Base-by-base conservation (phyloP, 2,329 filamentous ascomycete genomes). In the Orbilia oligospora region DNA sequence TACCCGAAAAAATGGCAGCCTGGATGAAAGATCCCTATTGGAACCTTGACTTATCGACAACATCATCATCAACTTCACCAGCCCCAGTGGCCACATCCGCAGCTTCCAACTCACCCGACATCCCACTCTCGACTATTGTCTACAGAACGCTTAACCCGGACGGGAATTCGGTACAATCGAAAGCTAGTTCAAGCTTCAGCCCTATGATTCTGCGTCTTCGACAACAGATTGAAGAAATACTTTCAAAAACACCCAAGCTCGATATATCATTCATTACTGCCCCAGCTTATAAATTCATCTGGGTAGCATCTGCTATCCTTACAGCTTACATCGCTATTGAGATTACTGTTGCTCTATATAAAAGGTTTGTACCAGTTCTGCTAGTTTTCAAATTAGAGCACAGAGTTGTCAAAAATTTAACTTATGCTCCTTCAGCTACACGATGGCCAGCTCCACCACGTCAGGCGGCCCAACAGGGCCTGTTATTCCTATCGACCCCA, bases 81-180 rank as follows among this genome's bases (percentile, higher is more conserved):
- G 58, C 66, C 8, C 20, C 56, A 20, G 20, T 65, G 30, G n/a
- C 41, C 0, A 53, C 71, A 10, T 33, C 56, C 5, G 18, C 49
- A 33, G 56, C 46, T 18, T 20, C 49, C 8, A 27, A 36, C 36
- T 20, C 51, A 3, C 66, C 27, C 8, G 53, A 70, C 14, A 77
- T 77, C 27, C 73, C 73, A 24, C 36, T 77, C 1, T 77, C 73
- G 14, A 71, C 73, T 18, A 58, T 77, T n/a, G 73, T 77, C 18
- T 77, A 71, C 24, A 63, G 73, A 24, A 51, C 67, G 9, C 58
- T 56, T 22, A 67, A 77, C 20, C 67, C 63, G 51, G 24, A 63
- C 16, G 46, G 41, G 3, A 67, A 67, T 22, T 16, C 22, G 4
- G 38, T 51, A 14, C 10, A 33, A 18, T 46, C 48, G 3, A 61